These are phyloP conservation scores for Pseudisothecium myosuroides DNA, from an alignment of 225 moss, liverwort and hornwort species.

Conservation along the genomic window DNA sequence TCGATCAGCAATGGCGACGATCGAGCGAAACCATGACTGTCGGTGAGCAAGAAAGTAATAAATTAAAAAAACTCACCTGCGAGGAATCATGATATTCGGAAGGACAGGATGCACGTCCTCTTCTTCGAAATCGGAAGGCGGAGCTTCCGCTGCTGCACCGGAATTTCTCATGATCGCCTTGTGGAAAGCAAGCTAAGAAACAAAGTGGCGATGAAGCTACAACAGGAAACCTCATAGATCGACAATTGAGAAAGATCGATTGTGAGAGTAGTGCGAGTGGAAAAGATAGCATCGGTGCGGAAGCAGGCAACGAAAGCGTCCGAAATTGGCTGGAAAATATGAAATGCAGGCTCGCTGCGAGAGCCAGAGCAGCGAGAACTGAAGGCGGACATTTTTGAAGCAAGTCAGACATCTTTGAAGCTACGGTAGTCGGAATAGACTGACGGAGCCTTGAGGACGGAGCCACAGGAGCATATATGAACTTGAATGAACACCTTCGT, in stretches of 20 bases:
- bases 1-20: neutral
- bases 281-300: neutral
- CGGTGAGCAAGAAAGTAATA: neutral
- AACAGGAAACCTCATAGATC: neutral
- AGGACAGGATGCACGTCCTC: neutral
- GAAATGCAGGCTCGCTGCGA: neutral
- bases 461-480: neutral
- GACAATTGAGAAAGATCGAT: neutral
- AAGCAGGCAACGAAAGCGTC: neutral
- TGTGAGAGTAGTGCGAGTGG: neutral
- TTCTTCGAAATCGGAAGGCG: neutral
- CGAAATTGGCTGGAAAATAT: neutral
- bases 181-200: neutral
- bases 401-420: neutral
- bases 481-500: neutral
- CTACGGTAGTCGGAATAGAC: neutral
- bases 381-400: no score
- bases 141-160: neutral
- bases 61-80: neutral
- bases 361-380: neutral
- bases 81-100: neutral
- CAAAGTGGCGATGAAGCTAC: neutral
- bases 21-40: neutral
- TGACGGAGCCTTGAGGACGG: neutral
- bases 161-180: neutral